Base-by-base conservation (phyloP, 2,329 filamentous ascomycete species). In the Plectosphaerella plurivora region DNA sequence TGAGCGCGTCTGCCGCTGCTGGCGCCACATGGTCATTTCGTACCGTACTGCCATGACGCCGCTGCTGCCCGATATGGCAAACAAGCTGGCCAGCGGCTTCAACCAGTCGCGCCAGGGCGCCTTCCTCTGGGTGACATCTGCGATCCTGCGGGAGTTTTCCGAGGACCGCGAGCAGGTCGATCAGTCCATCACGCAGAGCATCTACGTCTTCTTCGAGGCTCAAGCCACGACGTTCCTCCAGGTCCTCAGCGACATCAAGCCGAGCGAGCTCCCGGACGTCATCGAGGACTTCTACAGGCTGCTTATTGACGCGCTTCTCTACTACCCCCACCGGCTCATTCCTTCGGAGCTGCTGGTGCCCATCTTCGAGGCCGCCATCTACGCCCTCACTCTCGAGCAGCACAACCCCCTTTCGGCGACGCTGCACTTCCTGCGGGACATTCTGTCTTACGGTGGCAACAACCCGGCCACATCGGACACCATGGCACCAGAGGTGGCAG, bases 201-300 rank as follows among this genome's bases (percentile, higher is more conserved):
- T 99, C 52, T 99, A 95, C 72, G 82, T 83, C 53, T 99, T 99
- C 73, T 97, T 96, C 65, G 91, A 97, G 68, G 87, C 91, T 52
- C 94, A 99, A 71, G 89, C 92, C 3, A 89, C 89, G 20, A 90
- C 86, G 10, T 96, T 97, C 73, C 78, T 99, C 55, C 86, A 89
- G 33, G 91, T 92, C 58, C 83, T 99, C 73, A 96, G 89, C 63
- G 90, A 95, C 59, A 74, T 97, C 8, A 84, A 90, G 25, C 77
- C 81, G 3, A 74, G 74, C 58, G 89, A 95, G 61, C 77, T 96
- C 6, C 90, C 91, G 2, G 81, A 84, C 54, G 89, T 96, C 53
- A 95, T 96, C 60, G 92, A 97, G 66, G 92, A 97, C 67, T 99
- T 97, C 73, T 99, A 96, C 81, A 88, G 94, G 25, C 83, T 99